A percentile compares a stretch with the other conserved stretches of the same genome.
Evolutionary conservation across 1,284 basidiomycete genomes (phyloP).

Genomic region (Pascua guehoae): DNA sequence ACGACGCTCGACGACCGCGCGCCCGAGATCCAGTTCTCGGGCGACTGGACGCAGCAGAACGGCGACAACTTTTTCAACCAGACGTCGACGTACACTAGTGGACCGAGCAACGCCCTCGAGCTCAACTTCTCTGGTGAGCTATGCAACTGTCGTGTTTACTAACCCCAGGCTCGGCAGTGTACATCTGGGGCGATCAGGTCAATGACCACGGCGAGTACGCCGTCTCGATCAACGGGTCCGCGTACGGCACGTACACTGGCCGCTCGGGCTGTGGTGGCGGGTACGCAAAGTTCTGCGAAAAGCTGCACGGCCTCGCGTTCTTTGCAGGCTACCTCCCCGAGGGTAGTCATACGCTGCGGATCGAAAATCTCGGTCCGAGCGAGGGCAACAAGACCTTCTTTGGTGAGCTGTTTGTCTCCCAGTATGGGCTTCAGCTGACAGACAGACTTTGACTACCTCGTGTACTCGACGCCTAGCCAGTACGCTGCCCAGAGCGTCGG

Average conservation of each 20-base stretch:
- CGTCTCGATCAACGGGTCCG: constrained; percentile 40
- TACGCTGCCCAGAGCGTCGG: constrained; percentile 1
- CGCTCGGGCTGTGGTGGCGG: constrained; percentile 44
- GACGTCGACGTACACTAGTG: constrained; percentile 39
- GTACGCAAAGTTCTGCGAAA: constrained; percentile 47
- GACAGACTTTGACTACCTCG: constrained; percentile 47
- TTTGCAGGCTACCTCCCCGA: constrained; percentile 32
- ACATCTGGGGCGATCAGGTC: constrained; percentile 50
- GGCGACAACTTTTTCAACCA: constrained; percentile 37
- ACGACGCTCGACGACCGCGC: constrained; percentile 42
- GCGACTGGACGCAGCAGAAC: constrained; percentile 44
- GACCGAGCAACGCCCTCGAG: constrained; percentile 29
- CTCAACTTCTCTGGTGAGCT: constrained; percentile 39
- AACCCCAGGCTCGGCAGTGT: constrained; percentile 44
- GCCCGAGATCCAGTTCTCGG: constrained; percentile 34
- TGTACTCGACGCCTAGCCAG: constrained; percentile 39
- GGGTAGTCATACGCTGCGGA: constrained; percentile 35
- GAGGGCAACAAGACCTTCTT: constrained; percentile 41
- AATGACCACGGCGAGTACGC: constrained; percentile 49
- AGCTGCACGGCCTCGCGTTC: constrained; percentile 43
- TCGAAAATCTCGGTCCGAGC: constrained; percentile 39
- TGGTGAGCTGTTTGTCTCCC: constrained; percentile 29
- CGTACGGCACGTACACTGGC: constrained; percentile 30
- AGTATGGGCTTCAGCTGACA: constrained; percentile 2
- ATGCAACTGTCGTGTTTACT: not conserved